These are phyloP conservation scores for Rhizopogon vesiculosus DNA, from an alignment of 768 basidiomycete species.

Conservation along the genomic window DNA sequence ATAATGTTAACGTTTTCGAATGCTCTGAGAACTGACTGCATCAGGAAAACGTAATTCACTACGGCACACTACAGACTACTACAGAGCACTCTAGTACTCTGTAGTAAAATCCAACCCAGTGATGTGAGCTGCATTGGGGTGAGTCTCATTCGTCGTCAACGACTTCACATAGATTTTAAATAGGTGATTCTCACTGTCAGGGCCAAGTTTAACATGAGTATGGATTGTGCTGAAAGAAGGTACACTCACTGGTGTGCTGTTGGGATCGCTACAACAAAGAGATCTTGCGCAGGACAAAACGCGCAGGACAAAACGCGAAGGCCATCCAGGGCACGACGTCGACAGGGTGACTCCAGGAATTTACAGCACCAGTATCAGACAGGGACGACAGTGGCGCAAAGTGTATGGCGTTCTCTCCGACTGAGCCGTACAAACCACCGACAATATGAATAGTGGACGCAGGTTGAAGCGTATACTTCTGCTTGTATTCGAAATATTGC, in stretches of 20 bases:
- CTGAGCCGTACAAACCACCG: constrained; percentile 32
- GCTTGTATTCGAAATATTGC: constrained; percentile 37
- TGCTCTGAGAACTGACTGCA: constrained; percentile 25
- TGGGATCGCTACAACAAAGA: constrained; percentile 46
- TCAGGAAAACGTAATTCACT: too few relatives aligned
- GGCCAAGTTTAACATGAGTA: not conserved
- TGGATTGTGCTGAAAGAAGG: not conserved
- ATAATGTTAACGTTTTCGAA: not conserved
- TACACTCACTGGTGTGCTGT: constrained; percentile 32
- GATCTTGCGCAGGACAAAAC: constrained; percentile 52
- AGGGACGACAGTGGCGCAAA: constrained; percentile 18
- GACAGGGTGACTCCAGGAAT: constrained; percentile 40
- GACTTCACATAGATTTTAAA: constrained; percentile 42
- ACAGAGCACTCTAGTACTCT: too few relatives aligned
- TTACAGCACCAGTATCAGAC: constrained; percentile 18
- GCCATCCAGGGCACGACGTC: constrained; percentile 42
- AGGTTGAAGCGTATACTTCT: constrained; percentile 30
- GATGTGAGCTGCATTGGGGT: constrained; percentile 40
- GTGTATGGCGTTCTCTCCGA: too few relatives aligned
- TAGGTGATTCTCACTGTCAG: too few relatives aligned
- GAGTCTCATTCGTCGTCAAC: constrained; percentile 45
- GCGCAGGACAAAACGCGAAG: constrained; percentile 55
- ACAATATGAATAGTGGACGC: constrained; percentile 36
- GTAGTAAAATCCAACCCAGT: too few relatives aligned
- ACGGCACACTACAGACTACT: too few relatives aligned